Evolutionary conservation across 2,329 filamentous ascomycete genomes (phyloP).

Genomic region (Colletotrichum tropicale): DNA sequence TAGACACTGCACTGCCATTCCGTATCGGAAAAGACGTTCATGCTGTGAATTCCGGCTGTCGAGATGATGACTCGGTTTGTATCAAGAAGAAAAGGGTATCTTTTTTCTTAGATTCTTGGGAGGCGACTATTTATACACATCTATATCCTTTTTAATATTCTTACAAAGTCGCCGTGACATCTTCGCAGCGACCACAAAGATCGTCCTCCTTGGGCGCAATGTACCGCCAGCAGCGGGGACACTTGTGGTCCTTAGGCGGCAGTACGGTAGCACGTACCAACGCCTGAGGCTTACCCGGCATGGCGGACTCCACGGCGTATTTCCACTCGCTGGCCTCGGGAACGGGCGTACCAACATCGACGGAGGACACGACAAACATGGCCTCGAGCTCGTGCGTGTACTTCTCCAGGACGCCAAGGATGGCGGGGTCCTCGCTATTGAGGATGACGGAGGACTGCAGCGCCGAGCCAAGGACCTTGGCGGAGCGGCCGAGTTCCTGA

Average conservation of each 20-base stretch:
- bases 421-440: conserved; percentile 41
- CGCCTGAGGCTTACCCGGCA: conserved; percentile 29
- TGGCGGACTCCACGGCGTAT: conserved; percentile 47
- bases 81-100: not conserved
- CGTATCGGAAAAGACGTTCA: not conserved
- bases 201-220: conserved; percentile 68
- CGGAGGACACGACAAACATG: conserved; percentile 73
- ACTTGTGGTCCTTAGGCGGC: conserved; percentile 69
- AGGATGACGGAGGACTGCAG: conserved; percentile 77
- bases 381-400: conserved; percentile 59
- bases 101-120: not conserved
- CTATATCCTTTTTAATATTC: not conserved
- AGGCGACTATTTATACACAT: not conserved
- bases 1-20: not conserved
- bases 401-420: conserved; percentile 38
- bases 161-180: conserved; percentile 51
- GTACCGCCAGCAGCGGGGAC: conserved; percentile 88
- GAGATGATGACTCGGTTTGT: not conserved
- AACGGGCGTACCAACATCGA: conserved; percentile 49
- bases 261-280: conserved; percentile 46
- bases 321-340: conserved; percentile 39
- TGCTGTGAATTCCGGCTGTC: not conserved
- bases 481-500: conserved; percentile 73
- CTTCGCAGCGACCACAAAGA: conserved; percentile 77
- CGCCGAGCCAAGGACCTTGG: conserved; percentile 79